A percentile compares a stretch with the other conserved stretches of the same genome.
phyloP scores from a whole-genome alignment of 129 eudicot species.

The Saussurea involucrata region DNA sequence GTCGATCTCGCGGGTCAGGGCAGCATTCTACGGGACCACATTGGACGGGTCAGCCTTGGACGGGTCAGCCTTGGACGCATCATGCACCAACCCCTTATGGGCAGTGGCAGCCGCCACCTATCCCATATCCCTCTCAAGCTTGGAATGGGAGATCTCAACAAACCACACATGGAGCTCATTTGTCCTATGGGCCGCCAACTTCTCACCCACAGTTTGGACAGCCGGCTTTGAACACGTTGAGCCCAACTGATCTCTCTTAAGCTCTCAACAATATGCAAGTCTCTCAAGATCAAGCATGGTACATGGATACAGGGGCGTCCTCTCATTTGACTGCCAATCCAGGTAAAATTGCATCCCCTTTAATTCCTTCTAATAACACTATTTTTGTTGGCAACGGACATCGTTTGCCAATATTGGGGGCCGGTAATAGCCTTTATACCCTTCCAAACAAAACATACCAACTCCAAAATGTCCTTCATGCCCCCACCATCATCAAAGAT shows the following conservation, averaged over 20 bases:
- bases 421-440: not conserved
- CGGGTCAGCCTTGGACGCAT: not conserved
- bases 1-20: not conserved
- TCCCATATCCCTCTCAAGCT: not conserved
- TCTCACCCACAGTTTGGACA: too few relatives aligned
- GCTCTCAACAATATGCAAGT: not conserved
- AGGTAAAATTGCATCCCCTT: not conserved
- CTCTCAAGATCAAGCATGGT: not conserved
- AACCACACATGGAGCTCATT: too few relatives aligned
- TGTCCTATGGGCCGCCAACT: too few relatives aligned
- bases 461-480: too few relatives aligned
- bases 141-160: not conserved
- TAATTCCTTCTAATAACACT: not conserved
- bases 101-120: not conserved
- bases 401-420: not conserved
- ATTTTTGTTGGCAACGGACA: slow-evolving; percentile 2
- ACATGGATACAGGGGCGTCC: slow-evolving; percentile 1
- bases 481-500: too few relatives aligned
- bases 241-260: not conserved
- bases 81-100: not conserved
- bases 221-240: not conserved
- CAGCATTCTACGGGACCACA: not conserved
- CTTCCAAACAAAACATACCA: too few relatives aligned
- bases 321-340: not conserved
- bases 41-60: too few relatives aligned